Percentiles rank a stretch among this genome's conserved stretches.
These are phyloP conservation scores for Auriscalpium vulgare DNA, from an alignment of 768 basidiomycete genomes.

Conservation along the genomic window DNA sequence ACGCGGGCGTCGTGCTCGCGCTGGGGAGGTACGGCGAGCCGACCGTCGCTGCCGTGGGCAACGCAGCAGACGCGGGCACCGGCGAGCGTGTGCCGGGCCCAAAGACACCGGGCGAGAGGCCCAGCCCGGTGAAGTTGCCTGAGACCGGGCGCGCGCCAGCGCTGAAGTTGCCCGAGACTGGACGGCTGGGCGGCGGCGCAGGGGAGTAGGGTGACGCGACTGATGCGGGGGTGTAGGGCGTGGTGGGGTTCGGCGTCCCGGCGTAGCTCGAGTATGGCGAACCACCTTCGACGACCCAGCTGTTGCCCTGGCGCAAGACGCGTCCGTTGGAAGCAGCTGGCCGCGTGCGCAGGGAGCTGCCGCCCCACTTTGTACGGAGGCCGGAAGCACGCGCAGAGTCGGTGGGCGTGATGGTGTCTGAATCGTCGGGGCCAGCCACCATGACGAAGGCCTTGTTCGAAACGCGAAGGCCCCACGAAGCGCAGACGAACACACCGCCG, in stretches of 20 bases:
- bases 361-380: constrained; percentile 60
- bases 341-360: constrained; percentile 55
- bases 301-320: constrained; percentile 48
- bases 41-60: constrained; percentile 21
- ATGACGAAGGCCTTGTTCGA: constrained; percentile 44
- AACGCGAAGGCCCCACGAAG: constrained; percentile 39
- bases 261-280: constrained; percentile 30
- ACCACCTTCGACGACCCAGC: constrained; percentile 53
- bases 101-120: constrained; percentile 4
- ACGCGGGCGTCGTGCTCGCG: constrained; percentile 14
- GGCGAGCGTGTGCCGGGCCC: not conserved
- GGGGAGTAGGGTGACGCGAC: constrained; percentile 26
- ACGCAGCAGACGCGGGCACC: constrained; percentile 3
- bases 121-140: constrained; percentile 6
- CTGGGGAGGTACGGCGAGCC: constrained; percentile 16
- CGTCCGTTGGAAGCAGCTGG: constrained; percentile 25
- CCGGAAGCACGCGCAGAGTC: constrained; percentile 41
- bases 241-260: constrained; percentile 25
- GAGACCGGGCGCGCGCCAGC: constrained; percentile 1
- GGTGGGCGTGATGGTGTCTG: constrained; percentile 59
- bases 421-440: constrained; percentile 52
- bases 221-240: constrained; percentile 24
- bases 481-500: constrained; percentile 82
- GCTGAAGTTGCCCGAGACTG: not conserved
- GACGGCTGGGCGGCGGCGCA: not conserved